Base-by-base conservation (phyloP, 1,139 yeast genomes). In the Candida sanyaensis region DNA sequence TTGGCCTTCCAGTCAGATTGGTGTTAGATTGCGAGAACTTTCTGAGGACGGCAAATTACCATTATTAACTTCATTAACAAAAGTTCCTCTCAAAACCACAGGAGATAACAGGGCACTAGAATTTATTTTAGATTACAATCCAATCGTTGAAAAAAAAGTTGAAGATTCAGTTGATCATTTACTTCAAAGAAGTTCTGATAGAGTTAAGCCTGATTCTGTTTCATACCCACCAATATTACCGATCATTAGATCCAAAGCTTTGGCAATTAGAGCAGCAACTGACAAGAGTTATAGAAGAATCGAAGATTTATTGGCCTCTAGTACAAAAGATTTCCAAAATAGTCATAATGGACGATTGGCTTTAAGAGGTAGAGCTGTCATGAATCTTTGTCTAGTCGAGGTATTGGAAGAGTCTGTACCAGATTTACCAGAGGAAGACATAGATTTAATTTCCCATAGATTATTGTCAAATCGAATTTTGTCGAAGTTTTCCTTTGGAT, bases 241-340 rank as follows among this genome's bases (percentile, higher is more conserved):
- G 6, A 62, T 64, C 4, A 63, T 75, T 12, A 55, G 60, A 29
- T 62, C 69, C 48, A 59, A 60, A 24, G 53, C 53, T 31, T 56
- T 73, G 32, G 56, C 68, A 32, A 61, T 62, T 42, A 53, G 62
- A 33, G 63, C 69, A 3, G 60, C 70, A 43, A 71, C 77, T 7
- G 79, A 75, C 52, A 69, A 67, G 51, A 67, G 75, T 12, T 70
- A 66, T 48, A 57, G 77, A 6, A 75, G 69, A 49, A 69, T 76
- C 1, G 55, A 64, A 28, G 75, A 71, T 51, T 68, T 63, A 42
- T 54, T 72, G 42, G 69, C 65, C 50, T 65, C 69, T 61, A 58
- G 59, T 10, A 45, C 52, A 24, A 48, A 58, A 24, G 68, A 65
- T 43, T 65, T 62, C 49, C 63, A 62, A 50, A 55, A 55, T 27